Percentiles rank a stretch among this genome's conserved stretches.
These are phyloP conservation scores for Phytophthora hibernalis DNA, from an alignment of 352 stramenopile species.

Conservation along the genomic window DNA sequence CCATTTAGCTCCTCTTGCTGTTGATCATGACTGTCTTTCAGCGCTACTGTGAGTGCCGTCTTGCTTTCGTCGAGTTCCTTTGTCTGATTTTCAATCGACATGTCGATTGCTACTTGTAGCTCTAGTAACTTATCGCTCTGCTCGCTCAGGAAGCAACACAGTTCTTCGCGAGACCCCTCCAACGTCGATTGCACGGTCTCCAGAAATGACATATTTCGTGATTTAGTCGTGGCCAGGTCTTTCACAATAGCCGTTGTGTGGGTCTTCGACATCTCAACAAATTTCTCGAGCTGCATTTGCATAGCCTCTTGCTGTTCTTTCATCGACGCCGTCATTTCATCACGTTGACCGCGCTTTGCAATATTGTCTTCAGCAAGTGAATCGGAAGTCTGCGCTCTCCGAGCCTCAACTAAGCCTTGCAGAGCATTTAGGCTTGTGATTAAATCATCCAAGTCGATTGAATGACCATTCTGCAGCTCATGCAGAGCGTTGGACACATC, in stretches of 20 bases:
- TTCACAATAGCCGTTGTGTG: slow-evolving; percentile 39
- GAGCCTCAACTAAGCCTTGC: slow-evolving; percentile 41
- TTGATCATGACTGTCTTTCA: slow-evolving; percentile 44
- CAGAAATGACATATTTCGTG: slow-evolving; percentile 37
- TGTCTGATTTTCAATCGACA: slow-evolving; percentile 52
- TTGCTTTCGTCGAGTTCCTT: slow-evolving; percentile 54
- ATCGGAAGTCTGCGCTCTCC: slow-evolving; percentile 27
- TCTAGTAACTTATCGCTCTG: slow-evolving; percentile 58
- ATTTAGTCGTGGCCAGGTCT: slow-evolving; percentile 43
- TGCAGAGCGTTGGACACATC: slow-evolving; percentile 54
- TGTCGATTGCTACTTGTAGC: slow-evolving; percentile 53
- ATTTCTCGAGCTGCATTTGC: slow-evolving; percentile 41
- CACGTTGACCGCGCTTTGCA: slow-evolving; percentile 24
- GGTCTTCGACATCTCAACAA: slow-evolving; percentile 42
- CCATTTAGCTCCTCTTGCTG: slow-evolving; percentile 51
- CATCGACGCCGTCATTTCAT: slow-evolving; percentile 35
- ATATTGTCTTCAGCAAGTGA: slow-evolving; percentile 24
- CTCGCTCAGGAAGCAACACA: slow-evolving; percentile 47
- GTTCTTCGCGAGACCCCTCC: slow-evolving; percentile 39
- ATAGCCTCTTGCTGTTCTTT: slow-evolving; percentile 37
- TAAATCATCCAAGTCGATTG: slow-evolving; percentile 50
- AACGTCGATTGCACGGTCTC: slow-evolving; percentile 40
- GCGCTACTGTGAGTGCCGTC: slow-evolving; percentile 28
- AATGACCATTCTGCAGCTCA: slow-evolving; percentile 57
- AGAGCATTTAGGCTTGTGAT: slow-evolving; percentile 40